Percentiles rank a stretch among this genome's conserved stretches.
Evolutionary conservation across 805 yeast species (phyloP).

Genomic region (Kluyveromyces starmeri): DNA sequence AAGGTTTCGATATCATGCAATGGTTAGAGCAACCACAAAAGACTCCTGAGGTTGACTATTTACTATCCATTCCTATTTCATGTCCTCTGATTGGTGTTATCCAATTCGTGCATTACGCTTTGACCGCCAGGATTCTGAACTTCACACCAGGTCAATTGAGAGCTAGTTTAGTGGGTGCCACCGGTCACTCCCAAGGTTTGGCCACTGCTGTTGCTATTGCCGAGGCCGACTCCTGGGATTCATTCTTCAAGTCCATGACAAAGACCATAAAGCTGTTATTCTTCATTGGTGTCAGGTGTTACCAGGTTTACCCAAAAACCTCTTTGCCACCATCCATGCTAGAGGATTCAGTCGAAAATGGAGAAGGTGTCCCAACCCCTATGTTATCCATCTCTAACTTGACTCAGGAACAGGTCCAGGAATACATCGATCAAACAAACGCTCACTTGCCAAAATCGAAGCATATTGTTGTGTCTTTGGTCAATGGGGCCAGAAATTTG

Average conservation of each 20-base stretch:
- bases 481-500: constrained; percentile 92
- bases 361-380: constrained; percentile 96
- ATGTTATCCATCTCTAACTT: constrained; percentile 93
- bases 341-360: constrained; percentile 84
- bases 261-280: constrained; percentile 81
- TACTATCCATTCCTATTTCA: constrained; percentile 84
- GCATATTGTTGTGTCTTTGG: constrained; percentile 81
- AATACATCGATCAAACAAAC: constrained; percentile 76
- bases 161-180: constrained; percentile 58
- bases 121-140: constrained; percentile 78
- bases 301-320: constrained; percentile 85
- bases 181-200: constrained; percentile 88
- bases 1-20: constrained; percentile 78
- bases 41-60: constrained; percentile 84
- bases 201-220: constrained; percentile 91
- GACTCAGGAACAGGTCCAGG: constrained; percentile 68
- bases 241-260: constrained; percentile 60
- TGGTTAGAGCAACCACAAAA: constrained; percentile 83
- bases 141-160: constrained; percentile 84
- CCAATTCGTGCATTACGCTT: constrained; percentile 87
- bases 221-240: constrained; percentile 73
- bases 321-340: constrained; percentile 88
- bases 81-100: constrained; percentile 97
- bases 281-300: constrained; percentile 89
- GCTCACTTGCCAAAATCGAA: constrained; percentile 87